Conservation (phyloP, 768 basidiomycete genomes). For the Lactarius hengduanensis region DNA sequence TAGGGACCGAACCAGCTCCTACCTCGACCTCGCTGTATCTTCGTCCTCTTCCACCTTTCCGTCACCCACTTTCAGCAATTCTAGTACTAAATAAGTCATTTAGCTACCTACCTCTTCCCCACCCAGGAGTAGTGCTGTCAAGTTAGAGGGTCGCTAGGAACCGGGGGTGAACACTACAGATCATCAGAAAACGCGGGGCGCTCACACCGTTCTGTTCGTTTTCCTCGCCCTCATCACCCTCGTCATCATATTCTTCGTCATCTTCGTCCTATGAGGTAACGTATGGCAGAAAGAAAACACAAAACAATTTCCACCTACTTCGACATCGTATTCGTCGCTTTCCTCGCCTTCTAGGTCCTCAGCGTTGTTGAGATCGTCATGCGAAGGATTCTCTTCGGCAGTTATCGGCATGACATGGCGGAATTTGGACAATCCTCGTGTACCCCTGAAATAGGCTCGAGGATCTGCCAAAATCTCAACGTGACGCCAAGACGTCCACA, state of each 20-base stretch:
- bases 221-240: conserved; percentile 9
- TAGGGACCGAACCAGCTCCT: neutral
- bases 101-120: conserved; percentile 6
- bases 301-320: conserved; percentile 8
- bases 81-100: neutral
- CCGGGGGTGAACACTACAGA: neutral
- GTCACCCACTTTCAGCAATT: conserved; percentile 1
- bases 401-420: conserved; percentile 8
- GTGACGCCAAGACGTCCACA: conserved; percentile 5
- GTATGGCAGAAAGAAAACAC: neutral
- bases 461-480: conserved; percentile 7
- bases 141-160: neutral
- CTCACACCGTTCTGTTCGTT: conserved; percentile 21
- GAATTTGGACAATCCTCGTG: neutral
- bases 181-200: neutral
- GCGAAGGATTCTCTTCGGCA: conserved; percentile 1
- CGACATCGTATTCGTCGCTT: conserved; percentile 22
- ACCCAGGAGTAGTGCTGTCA: conserved; percentile 21
- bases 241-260: conserved; percentile 3
- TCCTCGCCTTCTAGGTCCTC: conserved; percentile 19
- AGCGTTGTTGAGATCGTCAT: neutral
- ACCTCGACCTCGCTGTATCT: conserved; percentile 1
- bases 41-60: conserved; percentile 5
- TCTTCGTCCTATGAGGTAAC: conserved; percentile 14
- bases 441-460: conserved; percentile 14